phyloP scores from a whole-genome alignment of 2,329 filamentous ascomycete genomes.

The Periconia digitata region DNA sequence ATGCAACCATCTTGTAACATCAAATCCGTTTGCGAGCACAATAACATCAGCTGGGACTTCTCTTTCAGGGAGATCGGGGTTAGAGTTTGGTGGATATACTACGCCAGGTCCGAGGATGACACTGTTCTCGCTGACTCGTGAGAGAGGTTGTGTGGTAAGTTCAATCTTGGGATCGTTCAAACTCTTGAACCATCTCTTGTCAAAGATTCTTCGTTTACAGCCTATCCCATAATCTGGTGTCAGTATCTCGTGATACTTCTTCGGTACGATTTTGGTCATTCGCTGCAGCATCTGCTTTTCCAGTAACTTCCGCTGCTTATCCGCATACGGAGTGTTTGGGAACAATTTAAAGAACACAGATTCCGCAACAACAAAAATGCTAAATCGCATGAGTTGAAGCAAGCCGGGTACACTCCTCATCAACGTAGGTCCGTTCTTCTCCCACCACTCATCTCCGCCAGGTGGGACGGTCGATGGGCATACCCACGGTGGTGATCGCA shows the following conservation, averaged over 20 bases:
- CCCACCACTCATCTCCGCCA: slow-evolving; percentile 46
- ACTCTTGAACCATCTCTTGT: slow-evolving; percentile 57
- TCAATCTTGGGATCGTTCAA: slow-evolving; percentile 58
- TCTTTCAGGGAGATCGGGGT: slow-evolving; percentile 30
- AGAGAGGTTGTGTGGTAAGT: slow-evolving; percentile 55
- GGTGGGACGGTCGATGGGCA: slow-evolving; percentile 46
- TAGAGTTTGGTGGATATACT: slow-evolving; percentile 48
- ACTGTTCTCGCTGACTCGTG: slow-evolving; percentile 51
- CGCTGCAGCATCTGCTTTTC: slow-evolving; percentile 49
- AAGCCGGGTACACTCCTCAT: slow-evolving; percentile 55
- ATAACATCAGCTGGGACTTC: slow-evolving; percentile 62
- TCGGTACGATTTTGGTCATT: slow-evolving; percentile 55
- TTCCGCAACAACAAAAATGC: slow-evolving; percentile 48
- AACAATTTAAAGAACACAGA: slow-evolving; percentile 53
- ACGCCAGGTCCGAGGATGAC: slow-evolving; percentile 56
- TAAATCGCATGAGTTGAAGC: slow-evolving; percentile 48
- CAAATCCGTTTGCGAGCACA: slow-evolving; percentile 63
- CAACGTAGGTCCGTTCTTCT: slow-evolving; percentile 50
- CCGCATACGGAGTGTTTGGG: slow-evolving; percentile 42
- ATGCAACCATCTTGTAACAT: slow-evolving; percentile 57
- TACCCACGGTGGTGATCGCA: slow-evolving; percentile 62
- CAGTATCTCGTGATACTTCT: slow-evolving; percentile 63
- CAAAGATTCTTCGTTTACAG: slow-evolving; percentile 66
- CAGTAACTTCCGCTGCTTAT: slow-evolving; percentile 40
- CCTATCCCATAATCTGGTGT: slow-evolving; percentile 64